Evolutionary conservation across 495 filamentous ascomycete species (phyloP).

Genomic region (Lindgomyces ingoldianus): DNA sequence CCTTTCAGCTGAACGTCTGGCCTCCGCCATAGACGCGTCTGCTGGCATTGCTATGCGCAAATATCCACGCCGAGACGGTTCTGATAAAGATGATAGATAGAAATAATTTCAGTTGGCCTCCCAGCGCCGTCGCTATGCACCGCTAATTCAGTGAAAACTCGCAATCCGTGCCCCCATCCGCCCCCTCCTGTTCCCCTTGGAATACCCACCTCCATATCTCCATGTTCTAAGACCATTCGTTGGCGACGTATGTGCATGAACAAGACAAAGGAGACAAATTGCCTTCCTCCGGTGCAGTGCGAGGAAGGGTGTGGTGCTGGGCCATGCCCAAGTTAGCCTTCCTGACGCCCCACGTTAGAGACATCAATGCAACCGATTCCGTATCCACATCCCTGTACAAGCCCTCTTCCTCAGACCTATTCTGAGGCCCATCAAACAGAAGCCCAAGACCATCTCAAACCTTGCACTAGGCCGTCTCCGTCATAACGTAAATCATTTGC

Average conservation of each 20-base stretch:
- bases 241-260: background rate
- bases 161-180: background rate
- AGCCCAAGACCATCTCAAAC: constrained; percentile 9
- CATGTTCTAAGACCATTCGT: no score
- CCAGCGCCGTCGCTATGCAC: constrained; percentile 39
- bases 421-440: constrained; percentile 17
- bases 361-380: constrained; percentile 26
- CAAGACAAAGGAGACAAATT: background rate
- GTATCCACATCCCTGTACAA: constrained; percentile 20
- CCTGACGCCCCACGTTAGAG: constrained; percentile 26
- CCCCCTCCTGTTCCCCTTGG: background rate
- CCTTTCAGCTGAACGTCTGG: background rate
- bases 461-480: constrained; percentile 11
- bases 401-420: constrained; percentile 11
- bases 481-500: constrained; percentile 20
- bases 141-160: background rate
- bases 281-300: background rate
- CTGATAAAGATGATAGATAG: no score
- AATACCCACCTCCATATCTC: no score
- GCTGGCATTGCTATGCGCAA: no score
- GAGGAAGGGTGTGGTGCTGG: background rate
- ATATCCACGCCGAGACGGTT: no score
- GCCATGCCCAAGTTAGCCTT: constrained; percentile 2
- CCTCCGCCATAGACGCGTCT: constrained; percentile 11
- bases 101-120: background rate